These are phyloP conservation scores for Mycena vulgaris DNA, from an alignment of 768 basidiomycete species.

Conservation along the genomic window DNA sequence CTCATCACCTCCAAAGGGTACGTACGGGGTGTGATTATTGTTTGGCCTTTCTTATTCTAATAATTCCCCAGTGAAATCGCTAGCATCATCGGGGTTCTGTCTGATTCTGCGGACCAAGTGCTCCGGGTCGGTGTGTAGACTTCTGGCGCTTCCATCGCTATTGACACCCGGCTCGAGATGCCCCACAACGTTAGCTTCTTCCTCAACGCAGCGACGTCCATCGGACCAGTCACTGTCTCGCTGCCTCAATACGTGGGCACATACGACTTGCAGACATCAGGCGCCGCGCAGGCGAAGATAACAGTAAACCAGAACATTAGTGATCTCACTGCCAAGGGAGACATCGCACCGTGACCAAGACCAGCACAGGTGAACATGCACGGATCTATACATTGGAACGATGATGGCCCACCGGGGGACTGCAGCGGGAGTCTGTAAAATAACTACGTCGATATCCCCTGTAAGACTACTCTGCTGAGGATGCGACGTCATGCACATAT, in stretches of 20 bases:
- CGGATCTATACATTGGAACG: slow-evolving; percentile 18
- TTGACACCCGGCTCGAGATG: background rate
- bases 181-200: slow-evolving; percentile 9
- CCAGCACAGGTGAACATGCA: background rate
- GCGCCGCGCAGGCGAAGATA: background rate
- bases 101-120: background rate
- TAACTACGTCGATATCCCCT: slow-evolving; percentile 4
- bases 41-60: background rate
- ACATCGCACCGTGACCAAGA: slow-evolving; percentile 8
- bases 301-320: background rate
- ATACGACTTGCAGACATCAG: slow-evolving; percentile 28
- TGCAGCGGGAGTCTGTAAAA: slow-evolving; percentile 11
- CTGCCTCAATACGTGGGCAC: slow-evolving; percentile 19
- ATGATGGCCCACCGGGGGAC: background rate
- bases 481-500: too few relatives aligned
- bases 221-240: background rate
- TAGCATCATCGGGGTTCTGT: background rate
- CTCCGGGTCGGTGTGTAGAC: slow-evolving; percentile 11
- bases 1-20: slow-evolving; percentile 31
- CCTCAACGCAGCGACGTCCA: slow-evolving; percentile 27
- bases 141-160: slow-evolving; percentile 5
- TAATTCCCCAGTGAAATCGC: slow-evolving; percentile 15
- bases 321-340: slow-evolving; percentile 13
- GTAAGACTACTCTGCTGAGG: background rate
- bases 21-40: background rate